Conservation (phyloP, 371 early-diverging fungal species). For the Aphelidium insulamus region DNA sequence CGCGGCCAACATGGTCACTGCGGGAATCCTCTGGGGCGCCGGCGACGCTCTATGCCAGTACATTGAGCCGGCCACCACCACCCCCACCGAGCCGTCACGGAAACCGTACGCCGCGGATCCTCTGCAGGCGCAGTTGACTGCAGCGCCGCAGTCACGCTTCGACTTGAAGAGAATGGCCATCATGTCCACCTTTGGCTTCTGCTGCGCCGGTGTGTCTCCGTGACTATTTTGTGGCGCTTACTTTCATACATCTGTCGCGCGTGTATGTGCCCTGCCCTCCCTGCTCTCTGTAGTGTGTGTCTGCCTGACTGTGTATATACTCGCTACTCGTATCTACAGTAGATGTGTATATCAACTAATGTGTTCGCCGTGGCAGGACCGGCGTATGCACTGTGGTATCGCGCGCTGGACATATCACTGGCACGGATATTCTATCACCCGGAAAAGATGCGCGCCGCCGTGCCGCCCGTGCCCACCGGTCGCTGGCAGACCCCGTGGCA, state of each 20-base stretch:
- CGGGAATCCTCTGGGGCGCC: constrained; percentile 5
- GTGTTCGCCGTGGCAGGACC: constrained; percentile 7
- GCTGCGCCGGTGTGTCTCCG: constrained; percentile 6
- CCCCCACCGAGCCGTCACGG: too few relatives aligned
- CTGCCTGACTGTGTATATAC: too few relatives aligned
- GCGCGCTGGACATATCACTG: neutral
- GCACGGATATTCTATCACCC: neutral
- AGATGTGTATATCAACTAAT: too few relatives aligned
- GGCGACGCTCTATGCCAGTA: constrained; percentile 8
- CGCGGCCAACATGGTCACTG: too few relatives aligned
- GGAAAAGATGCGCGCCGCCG: neutral
- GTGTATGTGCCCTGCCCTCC: neutral
- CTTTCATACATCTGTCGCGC: neutral
- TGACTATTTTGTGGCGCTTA: neutral
- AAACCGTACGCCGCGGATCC: neutral
- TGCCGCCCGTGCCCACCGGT: neutral
- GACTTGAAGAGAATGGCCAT: constrained; percentile 6
- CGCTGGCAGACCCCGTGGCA: neutral
- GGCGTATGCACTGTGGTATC: constrained; percentile 2
- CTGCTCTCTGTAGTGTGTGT: too few relatives aligned
- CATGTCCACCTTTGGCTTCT: constrained; percentile 9
- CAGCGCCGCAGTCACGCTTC: neutral
- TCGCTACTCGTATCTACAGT: too few relatives aligned
- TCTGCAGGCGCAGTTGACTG: neutral
- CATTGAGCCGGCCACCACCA: too few relatives aligned